A percentile compares a stretch with the other conserved stretches of the same genome.
These are phyloP conservation scores for Mycena vitilis DNA, from an alignment of 768 basidiomycete genomes.

Conservation along the genomic window DNA sequence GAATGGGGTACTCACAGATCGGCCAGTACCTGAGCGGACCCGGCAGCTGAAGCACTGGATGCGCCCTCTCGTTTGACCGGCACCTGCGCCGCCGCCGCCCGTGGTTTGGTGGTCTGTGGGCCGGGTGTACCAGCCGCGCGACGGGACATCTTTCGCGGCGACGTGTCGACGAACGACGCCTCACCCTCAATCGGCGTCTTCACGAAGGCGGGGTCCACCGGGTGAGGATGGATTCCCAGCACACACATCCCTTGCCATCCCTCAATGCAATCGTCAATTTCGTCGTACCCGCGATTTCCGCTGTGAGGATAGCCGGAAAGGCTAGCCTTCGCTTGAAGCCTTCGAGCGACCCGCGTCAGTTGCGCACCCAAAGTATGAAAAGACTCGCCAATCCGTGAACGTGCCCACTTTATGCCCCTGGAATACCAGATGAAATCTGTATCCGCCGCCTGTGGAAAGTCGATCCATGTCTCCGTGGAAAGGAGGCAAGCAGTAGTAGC, in stretches of 20 bases:
- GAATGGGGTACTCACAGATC: constrained; percentile 19
- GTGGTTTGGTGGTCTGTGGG: too few relatives aligned
- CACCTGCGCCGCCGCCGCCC: too few relatives aligned
- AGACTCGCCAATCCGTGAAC: too few relatives aligned
- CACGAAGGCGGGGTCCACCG: constrained; percentile 1
- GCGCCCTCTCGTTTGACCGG: neutral
- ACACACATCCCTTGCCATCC: constrained; percentile 13
- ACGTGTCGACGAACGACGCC: neutral
- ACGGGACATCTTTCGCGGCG: neutral
- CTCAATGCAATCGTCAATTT: neutral
- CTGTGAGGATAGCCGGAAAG: neutral
- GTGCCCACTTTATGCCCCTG: too few relatives aligned
- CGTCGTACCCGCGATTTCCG: neutral
- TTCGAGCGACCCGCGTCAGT: too few relatives aligned
- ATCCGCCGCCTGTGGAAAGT: too few relatives aligned
- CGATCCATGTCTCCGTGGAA: too few relatives aligned
- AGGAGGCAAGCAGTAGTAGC: too few relatives aligned
- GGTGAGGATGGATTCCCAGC: constrained; percentile 11
- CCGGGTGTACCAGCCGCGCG: too few relatives aligned
- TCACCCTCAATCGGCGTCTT: neutral
- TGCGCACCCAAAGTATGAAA: too few relatives aligned
- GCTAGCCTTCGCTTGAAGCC: constrained; percentile 3
- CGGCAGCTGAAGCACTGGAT: neutral
- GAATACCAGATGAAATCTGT: too few relatives aligned
- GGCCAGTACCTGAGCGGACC: neutral